These are phyloP conservation scores for Vishniacozyma victoriae DNA, from an alignment of 768 basidiomycete species.

Conservation along the genomic window DNA sequence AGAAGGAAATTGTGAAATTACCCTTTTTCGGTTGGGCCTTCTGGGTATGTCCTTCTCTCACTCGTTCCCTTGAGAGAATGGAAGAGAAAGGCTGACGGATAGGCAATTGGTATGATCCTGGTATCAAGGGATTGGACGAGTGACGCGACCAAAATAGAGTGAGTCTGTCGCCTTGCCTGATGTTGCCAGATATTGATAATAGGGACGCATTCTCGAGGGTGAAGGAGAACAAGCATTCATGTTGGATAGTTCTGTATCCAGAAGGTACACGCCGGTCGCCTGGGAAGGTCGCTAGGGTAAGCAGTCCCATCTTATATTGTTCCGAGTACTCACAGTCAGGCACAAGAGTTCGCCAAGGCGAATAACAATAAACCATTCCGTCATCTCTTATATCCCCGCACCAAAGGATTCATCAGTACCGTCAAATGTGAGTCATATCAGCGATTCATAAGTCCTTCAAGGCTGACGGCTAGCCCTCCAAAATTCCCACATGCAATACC, in stretches of 20 bases:
- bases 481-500: conserved; percentile 25
- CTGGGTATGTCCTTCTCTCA: conserved; percentile 11
- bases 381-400: conserved; percentile 24
- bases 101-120: conserved; percentile 21
- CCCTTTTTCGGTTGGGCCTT: conserved; percentile 33
- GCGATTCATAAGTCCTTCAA: background rate
- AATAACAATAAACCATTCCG: conserved; percentile 17
- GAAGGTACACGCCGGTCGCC: conserved; percentile 30
- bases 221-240: conserved; percentile 19
- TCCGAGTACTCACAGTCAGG: conserved; percentile 3
- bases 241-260: conserved; percentile 34
- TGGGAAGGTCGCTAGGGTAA: conserved; percentile 18
- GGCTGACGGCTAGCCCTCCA: conserved; percentile 13
- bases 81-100: background rate
- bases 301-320: background rate
- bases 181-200: background rate
- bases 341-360: conserved; percentile 21
- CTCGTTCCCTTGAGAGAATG: background rate
- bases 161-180: conserved; percentile 1
- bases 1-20: conserved; percentile 26
- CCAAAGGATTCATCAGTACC: conserved; percentile 28
- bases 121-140: conserved; percentile 34
- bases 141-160: conserved; percentile 21
- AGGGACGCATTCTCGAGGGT: conserved; percentile 24
- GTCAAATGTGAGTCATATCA: conserved; percentile 18